phyloP scores from a whole-genome alignment of 1,284 basidiomycete genomes.

The Chiua sp. region DNA sequence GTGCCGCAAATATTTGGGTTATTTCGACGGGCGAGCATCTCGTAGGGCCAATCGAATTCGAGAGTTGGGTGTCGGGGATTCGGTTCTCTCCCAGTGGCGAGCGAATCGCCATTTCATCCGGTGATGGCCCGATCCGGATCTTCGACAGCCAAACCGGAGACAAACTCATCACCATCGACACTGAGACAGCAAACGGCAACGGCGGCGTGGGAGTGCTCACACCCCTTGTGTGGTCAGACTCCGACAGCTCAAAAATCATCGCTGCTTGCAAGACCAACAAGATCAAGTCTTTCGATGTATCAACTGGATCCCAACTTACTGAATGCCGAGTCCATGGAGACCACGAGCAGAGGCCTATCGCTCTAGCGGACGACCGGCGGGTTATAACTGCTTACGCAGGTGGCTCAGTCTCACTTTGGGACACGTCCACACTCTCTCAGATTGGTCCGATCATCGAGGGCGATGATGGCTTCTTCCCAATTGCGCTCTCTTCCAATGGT shows the following conservation, averaged over 20 bases:
- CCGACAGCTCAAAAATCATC: neutral
- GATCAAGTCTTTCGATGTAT: neutral
- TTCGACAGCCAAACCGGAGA: neutral
- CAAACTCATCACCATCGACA: neutral
- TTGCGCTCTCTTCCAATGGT: conserved; percentile 10
- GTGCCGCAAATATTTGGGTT: too few species aligned
- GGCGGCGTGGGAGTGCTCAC: too few species aligned
- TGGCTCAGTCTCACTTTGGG: conserved; percentile 12
- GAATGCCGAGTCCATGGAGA: neutral
- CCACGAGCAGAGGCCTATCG: neutral
- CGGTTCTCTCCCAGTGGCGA: too few species aligned
- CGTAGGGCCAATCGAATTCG: neutral
- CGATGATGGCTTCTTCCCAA: neutral
- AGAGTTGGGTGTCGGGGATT: neutral
- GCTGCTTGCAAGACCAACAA: too few species aligned
- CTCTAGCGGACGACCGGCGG: neutral
- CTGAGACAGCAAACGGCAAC: too few species aligned
- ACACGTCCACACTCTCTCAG: neutral
- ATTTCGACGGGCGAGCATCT: neutral
- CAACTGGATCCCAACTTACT: neutral
- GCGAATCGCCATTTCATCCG: too few species aligned
- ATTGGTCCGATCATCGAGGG: conserved; percentile 8
- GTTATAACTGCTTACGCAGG: conserved; percentile 1
- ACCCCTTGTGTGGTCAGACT: neutral
- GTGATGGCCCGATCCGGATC: neutral